Percentiles rank a stretch among this genome's conserved stretches.
Conservation (phyloP, 176 grass and related monocot genomes). For the Carex myosuroides region DNA sequence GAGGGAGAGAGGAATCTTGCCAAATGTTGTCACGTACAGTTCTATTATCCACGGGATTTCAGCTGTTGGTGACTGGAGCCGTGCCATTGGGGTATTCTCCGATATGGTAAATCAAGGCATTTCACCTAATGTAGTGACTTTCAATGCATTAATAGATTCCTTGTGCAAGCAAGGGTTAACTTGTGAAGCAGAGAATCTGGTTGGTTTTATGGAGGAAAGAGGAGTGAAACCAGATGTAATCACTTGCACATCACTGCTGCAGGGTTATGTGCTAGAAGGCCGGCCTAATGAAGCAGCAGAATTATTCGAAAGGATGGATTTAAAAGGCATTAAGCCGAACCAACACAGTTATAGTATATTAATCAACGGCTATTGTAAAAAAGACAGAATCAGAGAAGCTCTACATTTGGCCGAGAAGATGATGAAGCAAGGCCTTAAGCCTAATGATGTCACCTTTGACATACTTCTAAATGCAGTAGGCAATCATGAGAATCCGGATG, state of each 20-base stretch:
- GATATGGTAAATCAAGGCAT: not conserved
- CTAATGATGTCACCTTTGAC: too few species aligned
- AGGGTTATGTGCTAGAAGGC: not conserved
- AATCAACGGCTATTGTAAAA: too few species aligned
- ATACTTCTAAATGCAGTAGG: too few species aligned
- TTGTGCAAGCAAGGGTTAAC: slow-evolving; percentile 19
- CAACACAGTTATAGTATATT: too few species aligned
- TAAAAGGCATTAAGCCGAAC: too few species aligned
- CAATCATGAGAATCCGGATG: too few species aligned
- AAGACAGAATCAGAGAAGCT: too few species aligned
- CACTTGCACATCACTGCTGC: not conserved
- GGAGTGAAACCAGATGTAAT: not conserved
- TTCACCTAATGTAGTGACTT: not conserved
- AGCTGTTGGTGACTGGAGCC: not conserved
- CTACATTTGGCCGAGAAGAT: too few species aligned
- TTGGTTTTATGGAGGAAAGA: slow-evolving; percentile 12
- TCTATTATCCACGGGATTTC: slow-evolving; percentile 25
- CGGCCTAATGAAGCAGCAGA: too few species aligned
- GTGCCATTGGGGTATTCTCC: not conserved
- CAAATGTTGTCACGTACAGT: not conserved
- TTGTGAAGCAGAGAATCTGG: slow-evolving; percentile 5
- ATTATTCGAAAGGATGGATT: too few species aligned
- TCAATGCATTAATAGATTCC: not conserved
- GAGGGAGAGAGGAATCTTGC: not conserved
- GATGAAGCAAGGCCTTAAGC: too few species aligned